A percentile compares a stretch with the other conserved stretches of the same genome.
These are phyloP conservation scores for Russula vinacea DNA, from an alignment of 768 basidiomycete species.

Conservation along the genomic window DNA sequence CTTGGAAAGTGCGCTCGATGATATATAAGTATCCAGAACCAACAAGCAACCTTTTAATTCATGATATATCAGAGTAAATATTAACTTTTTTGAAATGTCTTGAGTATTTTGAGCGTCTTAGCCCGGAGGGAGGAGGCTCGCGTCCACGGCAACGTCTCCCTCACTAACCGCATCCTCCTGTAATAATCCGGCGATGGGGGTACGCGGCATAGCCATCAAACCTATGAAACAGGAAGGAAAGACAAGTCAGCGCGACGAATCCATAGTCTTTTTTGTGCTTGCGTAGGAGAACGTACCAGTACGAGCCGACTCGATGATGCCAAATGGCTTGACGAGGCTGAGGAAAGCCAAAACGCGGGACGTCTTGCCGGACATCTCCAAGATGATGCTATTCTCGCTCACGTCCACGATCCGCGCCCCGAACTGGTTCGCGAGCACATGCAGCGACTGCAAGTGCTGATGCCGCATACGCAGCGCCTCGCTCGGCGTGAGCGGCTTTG, in stretches of 20 bases:
- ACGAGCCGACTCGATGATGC: conserved; percentile 90
- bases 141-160: conserved; percentile 69
- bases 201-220: conserved; percentile 97
- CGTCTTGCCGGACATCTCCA: conserved; percentile 94
- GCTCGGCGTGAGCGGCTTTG: conserved; percentile 49
- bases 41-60: not conserved
- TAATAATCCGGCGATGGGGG: conserved; percentile 65
- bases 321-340: conserved; percentile 87
- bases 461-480: conserved; percentile 89
- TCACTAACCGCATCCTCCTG: conserved; percentile 55
- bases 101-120: conserved; percentile 38
- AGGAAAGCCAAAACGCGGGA: conserved; percentile 90
- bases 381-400: conserved; percentile 90
- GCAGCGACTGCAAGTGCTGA: conserved; percentile 84
- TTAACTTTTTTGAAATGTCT: not conserved
- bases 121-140: conserved; percentile 91
- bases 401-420: conserved; percentile 93
- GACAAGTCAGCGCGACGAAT: not conserved
- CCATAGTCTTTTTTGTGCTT: not conserved
- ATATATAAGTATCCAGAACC: not conserved
- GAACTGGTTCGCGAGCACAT: conserved; percentile 80
- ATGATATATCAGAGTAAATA: not conserved
- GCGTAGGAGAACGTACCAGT: conserved; percentile 58
- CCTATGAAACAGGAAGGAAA: conserved; percentile 46
- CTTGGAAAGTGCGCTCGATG: not conserved